phyloP scores from a whole-genome alignment of 495 filamentous ascomycete genomes.

The Oleoguttula mirabilis region DNA sequence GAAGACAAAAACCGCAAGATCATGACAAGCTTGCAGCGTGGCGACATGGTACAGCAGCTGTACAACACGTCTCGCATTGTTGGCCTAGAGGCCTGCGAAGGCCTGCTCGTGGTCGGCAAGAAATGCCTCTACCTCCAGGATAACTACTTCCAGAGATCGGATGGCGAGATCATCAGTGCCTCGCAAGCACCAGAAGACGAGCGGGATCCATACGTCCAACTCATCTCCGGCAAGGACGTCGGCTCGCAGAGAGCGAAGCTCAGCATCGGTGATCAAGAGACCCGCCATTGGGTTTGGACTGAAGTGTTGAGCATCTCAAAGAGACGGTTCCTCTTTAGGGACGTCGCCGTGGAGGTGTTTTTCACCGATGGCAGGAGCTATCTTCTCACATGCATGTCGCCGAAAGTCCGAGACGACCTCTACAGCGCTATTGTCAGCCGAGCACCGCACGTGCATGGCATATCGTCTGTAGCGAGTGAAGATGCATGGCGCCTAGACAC shows the following conservation, averaged over 20 bases:
- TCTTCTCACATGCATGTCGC: constrained; percentile 68
- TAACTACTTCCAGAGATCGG: constrained; percentile 82
- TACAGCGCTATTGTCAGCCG: constrained; percentile 59
- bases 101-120: constrained; percentile 86
- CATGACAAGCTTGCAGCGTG: constrained; percentile 82
- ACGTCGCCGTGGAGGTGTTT: constrained; percentile 90
- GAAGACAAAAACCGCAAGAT: constrained; percentile 98
- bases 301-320: constrained; percentile 96
- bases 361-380: constrained; percentile 95
- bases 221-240: constrained; percentile 72
- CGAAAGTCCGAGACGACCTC: constrained; percentile 61
- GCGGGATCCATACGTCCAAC: constrained; percentile 85
- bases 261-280: constrained; percentile 56
- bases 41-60: constrained; percentile 84
- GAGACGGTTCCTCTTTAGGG: constrained; percentile 84
- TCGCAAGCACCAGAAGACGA: constrained; percentile 88
- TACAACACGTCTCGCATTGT: constrained; percentile 92
- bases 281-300: constrained; percentile 83
- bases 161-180: constrained; percentile 92
- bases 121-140: constrained; percentile 86
- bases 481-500: constrained; percentile 84
- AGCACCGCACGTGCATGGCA: constrained; percentile 60
- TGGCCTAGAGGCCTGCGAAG: constrained; percentile 83
- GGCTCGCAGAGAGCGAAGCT: constrained; percentile 36
- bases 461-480: constrained; percentile 42